These are phyloP conservation scores for Pythium rhizo-oryzae DNA, from an alignment of 352 stramenopile species.

Conservation along the genomic window DNA sequence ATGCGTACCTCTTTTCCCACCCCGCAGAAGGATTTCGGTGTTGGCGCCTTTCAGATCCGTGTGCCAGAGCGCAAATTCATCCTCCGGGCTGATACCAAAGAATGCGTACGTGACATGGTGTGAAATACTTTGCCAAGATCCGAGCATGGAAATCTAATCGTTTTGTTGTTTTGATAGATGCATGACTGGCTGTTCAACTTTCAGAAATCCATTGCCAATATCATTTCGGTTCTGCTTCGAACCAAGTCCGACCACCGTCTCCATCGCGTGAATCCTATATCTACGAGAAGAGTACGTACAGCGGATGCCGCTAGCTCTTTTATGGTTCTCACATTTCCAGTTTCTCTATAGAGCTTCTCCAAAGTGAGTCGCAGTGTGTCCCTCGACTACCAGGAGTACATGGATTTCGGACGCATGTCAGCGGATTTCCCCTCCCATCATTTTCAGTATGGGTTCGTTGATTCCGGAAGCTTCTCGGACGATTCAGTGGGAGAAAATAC, in stretches of 20 bases:
- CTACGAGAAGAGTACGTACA: slow-evolving; percentile 61
- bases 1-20: not conserved
- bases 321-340: not conserved
- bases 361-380: slow-evolving; percentile 75
- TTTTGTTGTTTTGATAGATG: slow-evolving; percentile 50
- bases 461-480: slow-evolving; percentile 56
- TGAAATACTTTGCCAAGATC: not conserved
- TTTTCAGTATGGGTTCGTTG: slow-evolving; percentile 55
- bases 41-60: slow-evolving; percentile 83
- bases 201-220: slow-evolving; percentile 88
- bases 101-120: slow-evolving; percentile 48
- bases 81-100: slow-evolving; percentile 79
- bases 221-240: slow-evolving; percentile 76
- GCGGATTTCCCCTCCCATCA: slow-evolving; percentile 34
- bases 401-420: slow-evolving; percentile 56
- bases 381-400: slow-evolving; percentile 68
- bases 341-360: slow-evolving; percentile 50
- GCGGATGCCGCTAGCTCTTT: too few species aligned
- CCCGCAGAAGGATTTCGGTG: slow-evolving; percentile 80
- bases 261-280: slow-evolving; percentile 49
- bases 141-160: not conserved
- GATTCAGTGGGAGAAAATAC: slow-evolving; percentile 47
- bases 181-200: slow-evolving; percentile 91
- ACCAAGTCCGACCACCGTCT: slow-evolving; percentile 57
- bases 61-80: slow-evolving; percentile 78